A percentile compares a stretch with the other conserved stretches of the same genome.
phyloP scores from a whole-genome alignment of 2,329 filamentous ascomycete species.

The Exophiala calicioides region DNA sequence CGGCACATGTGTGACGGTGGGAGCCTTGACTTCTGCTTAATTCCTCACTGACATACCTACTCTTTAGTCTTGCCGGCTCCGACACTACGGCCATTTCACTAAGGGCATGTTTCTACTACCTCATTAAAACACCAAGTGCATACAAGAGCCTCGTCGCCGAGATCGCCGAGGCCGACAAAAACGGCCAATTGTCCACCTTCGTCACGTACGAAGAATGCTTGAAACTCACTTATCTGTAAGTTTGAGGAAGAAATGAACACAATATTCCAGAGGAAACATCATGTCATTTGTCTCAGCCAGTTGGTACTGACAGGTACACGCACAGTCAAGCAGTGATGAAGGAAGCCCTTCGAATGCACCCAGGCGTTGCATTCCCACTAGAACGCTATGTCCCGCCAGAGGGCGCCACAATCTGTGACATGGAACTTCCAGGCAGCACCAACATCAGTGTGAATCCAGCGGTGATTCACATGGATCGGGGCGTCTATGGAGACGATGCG shows the following conservation, averaged over 20 bases:
- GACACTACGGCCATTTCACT: constrained; percentile 78
- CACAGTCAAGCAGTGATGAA: constrained; percentile 44
- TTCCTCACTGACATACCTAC: too few species aligned
- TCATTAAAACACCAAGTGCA: constrained; percentile 62
- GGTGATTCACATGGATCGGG: constrained; percentile 16
- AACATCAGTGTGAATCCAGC: constrained; percentile 11
- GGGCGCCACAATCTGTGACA: constrained; percentile 30
- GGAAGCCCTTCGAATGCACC: constrained; percentile 50
- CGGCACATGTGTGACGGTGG: too few species aligned
- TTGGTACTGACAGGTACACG: background rate
- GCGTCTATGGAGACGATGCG: constrained; percentile 26
- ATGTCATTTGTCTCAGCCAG: background rate
- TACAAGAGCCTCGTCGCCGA: constrained; percentile 19
- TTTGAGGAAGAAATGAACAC: background rate
- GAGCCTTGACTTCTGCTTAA: too few species aligned
- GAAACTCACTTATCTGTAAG: constrained; percentile 17
- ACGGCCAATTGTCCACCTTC: constrained; percentile 7
- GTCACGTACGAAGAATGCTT: constrained; percentile 16
- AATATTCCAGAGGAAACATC: too few species aligned
- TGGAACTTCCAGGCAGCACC: constrained; percentile 33
- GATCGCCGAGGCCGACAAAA: constrained; percentile 14
- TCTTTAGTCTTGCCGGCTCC: constrained; percentile 69
- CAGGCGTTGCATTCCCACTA: constrained; percentile 39
- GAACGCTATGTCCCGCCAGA: constrained; percentile 52
- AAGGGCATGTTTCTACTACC: constrained; percentile 69